phyloP scores from a whole-genome alignment of 2,329 filamentous ascomycete genomes.

The Aspergillus brasiliensis region DNA sequence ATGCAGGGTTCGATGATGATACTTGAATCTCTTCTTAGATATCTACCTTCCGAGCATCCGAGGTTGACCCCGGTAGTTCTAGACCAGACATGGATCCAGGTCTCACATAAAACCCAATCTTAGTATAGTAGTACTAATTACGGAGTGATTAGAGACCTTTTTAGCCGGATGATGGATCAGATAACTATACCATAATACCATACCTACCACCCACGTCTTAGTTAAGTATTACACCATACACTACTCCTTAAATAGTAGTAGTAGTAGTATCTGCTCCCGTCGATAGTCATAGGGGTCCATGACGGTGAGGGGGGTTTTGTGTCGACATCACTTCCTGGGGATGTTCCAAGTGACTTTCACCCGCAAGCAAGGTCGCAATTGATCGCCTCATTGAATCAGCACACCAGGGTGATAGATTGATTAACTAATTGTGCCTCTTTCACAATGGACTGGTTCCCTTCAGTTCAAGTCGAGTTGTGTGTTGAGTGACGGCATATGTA shows the following conservation, averaged over 20 bases:
- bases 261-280: not conserved
- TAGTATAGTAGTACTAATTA: too few species aligned
- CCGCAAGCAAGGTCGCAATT: conserved; percentile 6
- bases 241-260: not conserved
- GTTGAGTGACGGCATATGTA: not conserved
- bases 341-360: too few species aligned
- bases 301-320: not conserved
- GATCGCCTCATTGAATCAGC: not conserved
- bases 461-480: too few species aligned
- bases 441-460: too few species aligned
- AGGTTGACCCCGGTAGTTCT: not conserved
- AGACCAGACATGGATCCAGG: not conserved
- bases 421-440: too few species aligned
- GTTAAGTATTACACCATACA: not conserved
- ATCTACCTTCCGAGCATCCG: not conserved
- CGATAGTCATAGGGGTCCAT: not conserved
- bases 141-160: not conserved
- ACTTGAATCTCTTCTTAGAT: not conserved
- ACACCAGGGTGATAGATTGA: not conserved
- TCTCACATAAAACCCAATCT: not conserved
- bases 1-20: not conserved
- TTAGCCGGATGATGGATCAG: not conserved
- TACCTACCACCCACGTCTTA: too few species aligned
- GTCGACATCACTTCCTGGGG: too few species aligned
- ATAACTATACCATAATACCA: not conserved